Base-by-base conservation (phyloP, 768 basidiomycete species). In the Pilatotrama ljubarskyi region DNA sequence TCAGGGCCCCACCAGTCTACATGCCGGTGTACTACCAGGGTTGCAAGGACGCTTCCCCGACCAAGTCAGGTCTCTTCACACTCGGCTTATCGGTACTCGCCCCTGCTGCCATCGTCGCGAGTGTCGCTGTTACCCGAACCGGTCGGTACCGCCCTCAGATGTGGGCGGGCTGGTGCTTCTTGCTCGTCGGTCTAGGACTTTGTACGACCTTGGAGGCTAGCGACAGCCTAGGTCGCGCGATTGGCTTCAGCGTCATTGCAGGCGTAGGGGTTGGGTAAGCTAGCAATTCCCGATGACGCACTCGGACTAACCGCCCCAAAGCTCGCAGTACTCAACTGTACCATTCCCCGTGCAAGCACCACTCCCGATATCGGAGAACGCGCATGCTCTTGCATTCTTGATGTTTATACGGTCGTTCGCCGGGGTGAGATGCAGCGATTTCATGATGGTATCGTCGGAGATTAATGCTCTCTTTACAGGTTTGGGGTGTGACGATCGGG, bases 1-100 rank as follows among this genome's bases (percentile, higher is more conserved):
- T 44, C 7, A 18, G 4, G 13, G 14, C 8, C 35, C 25, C 17
- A 10, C 44, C 63, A 59, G 73, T 73, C 59, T 81, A 77, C 60
- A 58, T 81, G 0, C 77, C 78, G 9, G 76, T 79, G 13, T 81
- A 77, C 63, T 82, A 76, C 68, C 81, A 82, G 64, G 79, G 78
- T 0, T 75, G 73, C 57, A 74, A 74, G 55, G 72, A 66, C 13
- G 71, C 69, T n/a, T n/a, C n/a, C n/a, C n/a, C n/a, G n/a, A n/a
- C n/a, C n/a, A n/a, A n/a, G n/a, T n/a, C n/a, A n/a, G n/a, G n/a
- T n/a, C n/a, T n/a, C n/a, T n/a, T n/a, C n/a, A n/a, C n/a, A n/a
- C n/a, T n/a, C n/a, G n/a, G n/a, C n/a, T n/a, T n/a, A n/a, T n/a
- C n/a, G n/a, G n/a, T n/a, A n/a, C 68, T 78, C 25, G 78, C 78